phyloP scores from a whole-genome alignment of 257 asterid species.

The Solanum arcanum region DNA sequence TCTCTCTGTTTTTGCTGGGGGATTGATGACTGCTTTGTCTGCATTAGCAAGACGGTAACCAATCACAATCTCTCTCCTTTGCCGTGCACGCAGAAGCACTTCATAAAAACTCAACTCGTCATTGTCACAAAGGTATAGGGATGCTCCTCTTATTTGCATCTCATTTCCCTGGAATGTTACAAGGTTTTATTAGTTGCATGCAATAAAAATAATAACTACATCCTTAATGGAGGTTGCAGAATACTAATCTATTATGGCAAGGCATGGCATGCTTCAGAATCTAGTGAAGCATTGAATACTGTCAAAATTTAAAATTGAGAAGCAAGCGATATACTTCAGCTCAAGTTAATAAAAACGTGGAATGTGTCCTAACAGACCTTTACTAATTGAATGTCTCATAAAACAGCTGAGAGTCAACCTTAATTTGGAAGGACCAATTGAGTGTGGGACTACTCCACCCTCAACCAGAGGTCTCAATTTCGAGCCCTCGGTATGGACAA shows the following conservation, averaged over 20 bases:
- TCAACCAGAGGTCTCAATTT: neutral
- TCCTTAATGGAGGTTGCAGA: neutral
- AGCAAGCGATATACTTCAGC: neutral
- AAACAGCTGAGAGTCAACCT: neutral
- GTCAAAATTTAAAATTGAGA: neutral
- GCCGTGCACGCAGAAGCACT: constrained; percentile 70
- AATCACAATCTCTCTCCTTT: constrained; percentile 70
- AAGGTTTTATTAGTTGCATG: neutral
- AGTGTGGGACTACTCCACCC: neutral
- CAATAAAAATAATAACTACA: neutral
- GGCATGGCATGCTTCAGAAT: neutral
- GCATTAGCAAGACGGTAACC: constrained; percentile 60
- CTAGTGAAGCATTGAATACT: neutral
- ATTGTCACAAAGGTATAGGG: constrained; percentile 46
- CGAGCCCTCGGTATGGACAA: neutral
- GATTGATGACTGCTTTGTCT: constrained; percentile 69
- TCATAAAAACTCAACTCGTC: constrained; percentile 80
- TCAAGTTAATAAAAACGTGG: neutral
- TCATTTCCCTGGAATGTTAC: constrained; percentile 57
- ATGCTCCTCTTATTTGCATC: constrained; percentile 78
- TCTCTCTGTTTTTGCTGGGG: constrained; percentile 43
- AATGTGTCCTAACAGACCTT: neutral
- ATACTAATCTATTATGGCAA: neutral
- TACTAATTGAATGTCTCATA: neutral
- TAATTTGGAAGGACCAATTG: neutral